Conservation (phyloP, 1,139 yeast genomes). For the Debaryomyces udenii region DNA sequence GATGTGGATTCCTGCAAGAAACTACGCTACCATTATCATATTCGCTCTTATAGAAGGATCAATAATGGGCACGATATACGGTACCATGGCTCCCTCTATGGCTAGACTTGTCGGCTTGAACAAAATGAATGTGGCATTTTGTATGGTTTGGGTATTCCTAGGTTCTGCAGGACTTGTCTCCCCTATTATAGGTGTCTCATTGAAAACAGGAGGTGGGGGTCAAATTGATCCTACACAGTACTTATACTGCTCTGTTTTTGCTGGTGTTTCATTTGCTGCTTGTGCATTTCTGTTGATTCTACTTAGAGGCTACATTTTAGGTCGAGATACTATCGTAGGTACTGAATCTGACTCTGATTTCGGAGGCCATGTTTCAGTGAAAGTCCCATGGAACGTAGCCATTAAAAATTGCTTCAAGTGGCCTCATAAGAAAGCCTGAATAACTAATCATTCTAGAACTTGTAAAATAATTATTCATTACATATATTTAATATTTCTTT, state of each 20-base stretch:
- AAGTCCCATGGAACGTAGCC: conserved; percentile 21
- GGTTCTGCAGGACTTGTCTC: conserved; percentile 52
- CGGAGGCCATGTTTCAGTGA: conserved; percentile 20
- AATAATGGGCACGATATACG: conserved; percentile 34
- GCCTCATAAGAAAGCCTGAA: conserved; percentile 10
- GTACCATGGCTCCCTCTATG: conserved; percentile 32
- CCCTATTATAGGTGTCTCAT: conserved; percentile 55
- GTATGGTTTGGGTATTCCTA: conserved; percentile 49
- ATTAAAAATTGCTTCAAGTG: conserved; percentile 20
- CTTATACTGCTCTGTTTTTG: conserved; percentile 52
- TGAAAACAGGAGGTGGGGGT: conserved; percentile 38
- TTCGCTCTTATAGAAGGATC: conserved; percentile 31
- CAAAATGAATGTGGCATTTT: conserved; percentile 52
- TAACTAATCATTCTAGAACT: background rate
- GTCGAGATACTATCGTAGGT: conserved; percentile 39
- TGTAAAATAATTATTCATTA: no score
- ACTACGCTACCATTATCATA: conserved; percentile 31
- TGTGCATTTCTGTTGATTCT: conserved; percentile 41
- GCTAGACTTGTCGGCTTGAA: conserved; percentile 50
- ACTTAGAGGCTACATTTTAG: conserved; percentile 52
- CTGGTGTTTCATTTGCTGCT: conserved; percentile 53
- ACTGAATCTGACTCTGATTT: conserved; percentile 23
- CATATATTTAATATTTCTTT: background rate
- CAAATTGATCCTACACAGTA: conserved; percentile 50
- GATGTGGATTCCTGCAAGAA: conserved; percentile 41